Base-by-base conservation (phyloP, 371 early-diverging fungal genomes). In the Mucor sp. region DNA sequence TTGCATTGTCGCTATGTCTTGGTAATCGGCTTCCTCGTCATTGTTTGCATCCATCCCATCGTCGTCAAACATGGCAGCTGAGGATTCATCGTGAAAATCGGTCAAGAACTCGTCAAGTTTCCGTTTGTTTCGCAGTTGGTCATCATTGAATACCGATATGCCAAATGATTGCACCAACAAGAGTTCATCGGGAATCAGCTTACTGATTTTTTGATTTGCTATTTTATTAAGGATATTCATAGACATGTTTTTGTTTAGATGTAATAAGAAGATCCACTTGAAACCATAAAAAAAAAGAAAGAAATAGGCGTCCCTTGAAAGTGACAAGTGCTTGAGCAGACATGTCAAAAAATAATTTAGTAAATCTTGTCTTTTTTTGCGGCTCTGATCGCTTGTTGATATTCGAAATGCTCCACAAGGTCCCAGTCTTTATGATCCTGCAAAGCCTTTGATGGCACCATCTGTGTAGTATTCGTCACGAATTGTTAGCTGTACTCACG, bases 351-450 rank as follows among this genome's bases (percentile, higher is more conserved):
- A 44, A 44, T n/a, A 19, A 44, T 19, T 44, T n/a, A 44, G 44
- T 44, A 44, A 44, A 44, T 44, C n/a, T 44, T 53, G 53, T 53
- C 53, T 53, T 53, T 53, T 21, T 53, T 53, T 25, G 53, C 53
- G 5, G 27, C 27, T 53, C 27, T 53, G 3, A 53, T 53, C 4
- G 67, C 44, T 27, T 21, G 21, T 37, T 53, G 55, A 47, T 72
- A 65, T 59, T 68, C 69, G 47, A 62, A 72, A 6, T 68, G 62
- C 58, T 68, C 62, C 9, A 72, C 55, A 3, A 65, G 28, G 58
- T 65, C 39, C 68, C 69, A 68, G 47, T 72, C 72, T 43, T 44
- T 56, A 43, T 72, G 72, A 23, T 65, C 66, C 12, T 72, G 68
- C 15, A 72, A 41, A 15, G 56, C 62, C 44, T 65, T 58, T 4